phyloP scores from a whole-genome alignment of 1,284 basidiomycete species.

The Puccinia horiana region DNA sequence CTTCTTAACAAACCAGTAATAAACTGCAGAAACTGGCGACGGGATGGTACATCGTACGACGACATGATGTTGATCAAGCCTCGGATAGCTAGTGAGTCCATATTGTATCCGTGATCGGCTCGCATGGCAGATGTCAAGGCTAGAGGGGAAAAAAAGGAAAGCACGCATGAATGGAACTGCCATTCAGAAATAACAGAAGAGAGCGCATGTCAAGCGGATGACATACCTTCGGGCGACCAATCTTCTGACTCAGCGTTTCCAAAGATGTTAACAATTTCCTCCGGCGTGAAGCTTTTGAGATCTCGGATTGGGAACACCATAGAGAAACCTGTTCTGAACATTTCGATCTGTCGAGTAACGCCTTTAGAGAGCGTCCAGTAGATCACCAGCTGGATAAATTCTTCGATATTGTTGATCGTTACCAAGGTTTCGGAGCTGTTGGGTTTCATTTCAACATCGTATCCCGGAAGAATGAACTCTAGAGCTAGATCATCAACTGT shows the following conservation, averaged over 20 bases:
- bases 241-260: conserved; percentile 87
- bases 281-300: conserved; percentile 85
- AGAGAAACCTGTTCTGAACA: conserved; percentile 68
- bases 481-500: conserved; percentile 79
- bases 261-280: conserved; percentile 89
- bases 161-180: not conserved
- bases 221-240: conserved; percentile 83
- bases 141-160: conserved; percentile 55
- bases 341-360: conserved; percentile 60
- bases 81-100: conserved; percentile 84
- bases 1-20: conserved; percentile 81
- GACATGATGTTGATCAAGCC: conserved; percentile 85
- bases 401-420: conserved; percentile 78
- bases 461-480: conserved; percentile 95
- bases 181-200: not conserved
- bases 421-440: conserved; percentile 63
- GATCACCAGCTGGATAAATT: conserved; percentile 72
- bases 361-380: conserved; percentile 58
- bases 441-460: conserved; percentile 75
- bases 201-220: not conserved
- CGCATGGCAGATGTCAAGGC: conserved; percentile 88
- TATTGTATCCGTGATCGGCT: conserved; percentile 96
- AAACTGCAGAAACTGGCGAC: conserved; percentile 91
- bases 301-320: conserved; percentile 90
- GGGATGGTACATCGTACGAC: conserved; percentile 70